Conservation (phyloP, 495 filamentous ascomycete species). For the Chaetomium fimeti region DNA sequence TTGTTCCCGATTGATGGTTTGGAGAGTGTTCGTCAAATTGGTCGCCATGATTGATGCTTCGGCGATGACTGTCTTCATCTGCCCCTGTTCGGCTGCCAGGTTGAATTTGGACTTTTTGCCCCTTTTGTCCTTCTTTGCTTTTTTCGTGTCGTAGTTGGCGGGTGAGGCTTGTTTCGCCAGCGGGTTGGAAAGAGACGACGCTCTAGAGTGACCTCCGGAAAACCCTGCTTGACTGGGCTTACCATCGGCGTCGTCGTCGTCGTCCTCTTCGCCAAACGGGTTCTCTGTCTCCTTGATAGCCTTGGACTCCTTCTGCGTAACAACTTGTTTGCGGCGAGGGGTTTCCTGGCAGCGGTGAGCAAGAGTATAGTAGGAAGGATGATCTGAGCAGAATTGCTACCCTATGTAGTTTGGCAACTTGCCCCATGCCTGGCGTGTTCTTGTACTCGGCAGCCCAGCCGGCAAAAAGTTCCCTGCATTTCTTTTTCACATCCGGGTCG, state of each 20-base stretch:
- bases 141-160: constrained; percentile 31
- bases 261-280: constrained; percentile 62
- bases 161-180: constrained; percentile 14
- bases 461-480: constrained; percentile 80
- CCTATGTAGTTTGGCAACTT: constrained; percentile 76
- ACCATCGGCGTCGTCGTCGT: constrained; percentile 45
- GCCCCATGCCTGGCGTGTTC: constrained; percentile 73
- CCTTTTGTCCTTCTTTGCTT: constrained; percentile 49
- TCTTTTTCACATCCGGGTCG: constrained; percentile 79
- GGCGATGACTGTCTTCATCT: constrained; percentile 79
- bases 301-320: constrained; percentile 72
- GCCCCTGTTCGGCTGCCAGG: constrained; percentile 80
- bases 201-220: constrained; percentile 36
- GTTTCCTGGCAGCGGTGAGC: constrained; percentile 46
- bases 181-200: constrained; percentile 26
- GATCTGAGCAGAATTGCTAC: constrained; percentile 28
- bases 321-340: constrained; percentile 53
- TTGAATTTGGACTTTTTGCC: constrained; percentile 67
- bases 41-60: constrained; percentile 84
- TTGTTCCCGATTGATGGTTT: constrained; percentile 85
- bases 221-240: constrained; percentile 14
- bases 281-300: constrained; percentile 75
- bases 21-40: constrained; percentile 84
- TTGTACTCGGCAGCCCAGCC: constrained; percentile 87
- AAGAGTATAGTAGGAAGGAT: background rate